A percentile compares a stretch with the other conserved stretches of the same genome.
Conservation (phyloP, 768 basidiomycete species). For the Russula griseocarnosa region DNA sequence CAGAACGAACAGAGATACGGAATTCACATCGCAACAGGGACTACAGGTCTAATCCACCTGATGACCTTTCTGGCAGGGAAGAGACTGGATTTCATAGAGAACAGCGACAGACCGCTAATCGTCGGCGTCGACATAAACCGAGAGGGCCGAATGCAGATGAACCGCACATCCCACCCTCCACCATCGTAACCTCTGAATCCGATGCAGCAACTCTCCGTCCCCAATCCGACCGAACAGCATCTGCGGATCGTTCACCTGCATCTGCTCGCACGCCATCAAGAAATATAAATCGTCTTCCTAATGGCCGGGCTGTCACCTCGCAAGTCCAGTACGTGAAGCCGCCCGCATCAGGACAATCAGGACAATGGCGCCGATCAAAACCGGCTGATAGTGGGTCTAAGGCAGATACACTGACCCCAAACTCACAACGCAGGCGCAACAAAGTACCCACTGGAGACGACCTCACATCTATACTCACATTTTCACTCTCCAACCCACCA, state of each 20-base stretch:
- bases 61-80: neutral
- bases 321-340: conserved; percentile 3
- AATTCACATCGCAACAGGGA: conserved; percentile 7
- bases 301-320: neutral
- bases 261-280: neutral
- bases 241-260: neutral
- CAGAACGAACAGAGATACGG: conserved; percentile 5
- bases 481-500: conserved; percentile 61
- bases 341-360: neutral
- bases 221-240: neutral
- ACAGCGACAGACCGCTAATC: conserved; percentile 6
- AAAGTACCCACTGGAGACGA: conserved; percentile 45
- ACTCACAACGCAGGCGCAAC: conserved; percentile 8
- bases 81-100: conserved; percentile 1
- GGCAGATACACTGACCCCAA: neutral
- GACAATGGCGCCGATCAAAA: conserved; percentile 20
- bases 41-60: neutral
- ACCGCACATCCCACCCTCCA: neutral
- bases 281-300: neutral
- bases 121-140: conserved; percentile 8
- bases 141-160: neutral
- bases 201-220: neutral
- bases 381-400: conserved; percentile 9
- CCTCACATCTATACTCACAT: conserved; percentile 69
- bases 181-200: neutral